phyloP scores from a whole-genome alignment of 306 rosid species.

The Prunus padus region DNA sequence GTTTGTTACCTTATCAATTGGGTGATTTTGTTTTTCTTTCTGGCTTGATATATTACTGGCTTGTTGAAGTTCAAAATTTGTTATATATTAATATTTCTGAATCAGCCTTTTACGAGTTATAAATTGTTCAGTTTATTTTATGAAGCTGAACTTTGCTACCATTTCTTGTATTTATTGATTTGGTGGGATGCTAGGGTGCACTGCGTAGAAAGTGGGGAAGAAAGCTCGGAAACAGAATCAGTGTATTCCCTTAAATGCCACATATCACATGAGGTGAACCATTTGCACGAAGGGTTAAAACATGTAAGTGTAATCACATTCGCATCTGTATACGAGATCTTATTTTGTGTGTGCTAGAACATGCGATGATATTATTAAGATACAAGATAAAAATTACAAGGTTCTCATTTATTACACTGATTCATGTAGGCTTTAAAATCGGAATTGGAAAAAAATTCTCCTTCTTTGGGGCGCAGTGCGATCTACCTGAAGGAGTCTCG shows the following conservation, averaged over 20 bases:
- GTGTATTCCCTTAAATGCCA: slow-evolving; percentile 97
- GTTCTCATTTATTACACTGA: slow-evolving; percentile 17
- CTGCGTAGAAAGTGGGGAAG: slow-evolving; percentile 96
- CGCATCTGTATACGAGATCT: not conserved
- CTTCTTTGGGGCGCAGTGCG: slow-evolving; percentile 91
- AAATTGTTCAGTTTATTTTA: slow-evolving; percentile 11
- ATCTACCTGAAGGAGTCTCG: slow-evolving; percentile 79
- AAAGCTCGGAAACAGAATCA: slow-evolving; percentile 93
- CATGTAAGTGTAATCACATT: slow-evolving; percentile 61
- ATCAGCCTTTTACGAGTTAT: not conserved
- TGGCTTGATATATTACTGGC: not conserved
- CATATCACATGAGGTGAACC: slow-evolving; percentile 98
- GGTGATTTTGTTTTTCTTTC: not conserved
- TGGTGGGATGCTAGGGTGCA: slow-evolving; percentile 59
- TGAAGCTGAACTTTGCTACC: slow-evolving; percentile 11
- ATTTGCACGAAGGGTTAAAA: slow-evolving; percentile 93
- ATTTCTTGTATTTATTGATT: slow-evolving; percentile 26
- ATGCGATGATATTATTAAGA: not conserved
- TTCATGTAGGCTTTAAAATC: slow-evolving; percentile 83
- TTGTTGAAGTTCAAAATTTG: not conserved
- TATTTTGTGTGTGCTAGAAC: not conserved
- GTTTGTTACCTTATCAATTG: too few relatives aligned
- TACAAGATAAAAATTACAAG: not conserved
- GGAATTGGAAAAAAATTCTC: slow-evolving; percentile 90
- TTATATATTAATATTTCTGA: not conserved